These are phyloP conservation scores for Trichomonas tenax DNA, from an alignment of 208 protist genomes.

Conservation along the genomic window DNA sequence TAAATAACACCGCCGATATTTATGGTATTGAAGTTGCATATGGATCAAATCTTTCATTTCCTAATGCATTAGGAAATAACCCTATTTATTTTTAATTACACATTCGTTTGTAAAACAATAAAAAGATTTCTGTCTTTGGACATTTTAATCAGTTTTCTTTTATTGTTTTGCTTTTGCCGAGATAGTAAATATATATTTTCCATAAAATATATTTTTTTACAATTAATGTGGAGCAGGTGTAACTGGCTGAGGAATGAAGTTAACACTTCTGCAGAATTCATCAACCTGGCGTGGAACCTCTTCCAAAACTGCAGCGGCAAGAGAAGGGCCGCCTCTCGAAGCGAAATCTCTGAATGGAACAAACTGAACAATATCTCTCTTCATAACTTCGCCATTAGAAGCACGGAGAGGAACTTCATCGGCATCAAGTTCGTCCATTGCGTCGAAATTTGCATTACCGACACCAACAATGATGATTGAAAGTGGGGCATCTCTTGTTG, in stretches of 20 bases:
- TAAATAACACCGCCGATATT: too few relatives aligned
- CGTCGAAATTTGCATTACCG: conserved; percentile 25
- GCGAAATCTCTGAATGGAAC: conserved; percentile 15
- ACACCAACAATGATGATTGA: conserved; percentile 35
- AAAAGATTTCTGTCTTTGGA: too few relatives aligned
- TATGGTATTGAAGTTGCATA: too few relatives aligned
- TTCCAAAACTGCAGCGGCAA: conserved; percentile 30
- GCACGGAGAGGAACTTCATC: neutral
- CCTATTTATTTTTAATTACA: too few relatives aligned
- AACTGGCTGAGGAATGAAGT: neutral
- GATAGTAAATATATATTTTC: too few relatives aligned
- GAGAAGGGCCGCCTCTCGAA: neutral
- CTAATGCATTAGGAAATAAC: too few relatives aligned
- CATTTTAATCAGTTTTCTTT: too few relatives aligned
- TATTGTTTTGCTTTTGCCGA: too few relatives aligned
- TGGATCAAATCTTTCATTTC: too few relatives aligned
- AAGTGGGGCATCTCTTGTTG: neutral
- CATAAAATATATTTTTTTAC: too few relatives aligned
- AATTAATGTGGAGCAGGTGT: neutral
- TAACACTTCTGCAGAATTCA: neutral
- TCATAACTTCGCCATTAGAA: neutral
- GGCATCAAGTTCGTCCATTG: conserved; percentile 23
- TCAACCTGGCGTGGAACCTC: conserved; percentile 37
- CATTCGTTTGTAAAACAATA: too few relatives aligned
- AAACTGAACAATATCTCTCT: conserved; percentile 32